A percentile compares a stretch with the other conserved stretches of the same genome.
These are phyloP conservation scores for Tolypocladium sp. DNA, from an alignment of 2,329 filamentous ascomycete species.

Conservation along the genomic window DNA sequence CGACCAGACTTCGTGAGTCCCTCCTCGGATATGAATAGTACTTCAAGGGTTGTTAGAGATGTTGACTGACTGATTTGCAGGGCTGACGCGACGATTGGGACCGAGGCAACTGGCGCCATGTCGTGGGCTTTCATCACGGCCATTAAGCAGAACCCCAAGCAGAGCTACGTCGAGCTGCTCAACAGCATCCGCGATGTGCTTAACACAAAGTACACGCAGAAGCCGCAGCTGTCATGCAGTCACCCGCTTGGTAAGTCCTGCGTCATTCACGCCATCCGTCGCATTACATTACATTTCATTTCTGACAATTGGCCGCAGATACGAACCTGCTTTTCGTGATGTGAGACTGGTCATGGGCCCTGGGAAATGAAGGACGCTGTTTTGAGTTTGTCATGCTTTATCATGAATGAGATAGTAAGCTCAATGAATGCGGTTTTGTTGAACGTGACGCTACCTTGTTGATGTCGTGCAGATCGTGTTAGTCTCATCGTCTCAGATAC, in stretches of 20 bases:
- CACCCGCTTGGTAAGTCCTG: slow-evolving; percentile 76
- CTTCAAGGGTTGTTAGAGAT: neutral
- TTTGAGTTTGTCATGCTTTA: neutral
- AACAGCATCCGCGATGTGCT: slow-evolving; percentile 93
- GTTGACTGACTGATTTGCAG: slow-evolving; percentile 30
- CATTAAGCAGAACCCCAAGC: slow-evolving; percentile 85
- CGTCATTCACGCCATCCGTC: neutral
- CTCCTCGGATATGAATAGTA: too few relatives aligned
- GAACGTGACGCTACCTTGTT: neutral
- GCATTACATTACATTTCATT: neutral
- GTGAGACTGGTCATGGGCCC: slow-evolving; percentile 24
- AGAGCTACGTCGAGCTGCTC: slow-evolving; percentile 91
- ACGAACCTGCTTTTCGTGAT: slow-evolving; percentile 60
- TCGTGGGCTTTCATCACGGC: slow-evolving; percentile 92
- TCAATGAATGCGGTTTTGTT: neutral
- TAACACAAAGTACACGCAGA: slow-evolving; percentile 79
- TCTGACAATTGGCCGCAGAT: slow-evolving; percentile 32
- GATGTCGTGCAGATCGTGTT: neutral
- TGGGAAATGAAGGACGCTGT: neutral
- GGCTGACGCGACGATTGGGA: slow-evolving; percentile 79
- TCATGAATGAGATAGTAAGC: neutral
- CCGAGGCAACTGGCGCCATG: slow-evolving; percentile 94
- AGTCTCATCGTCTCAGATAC: neutral
- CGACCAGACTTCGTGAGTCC: slow-evolving; percentile 64
- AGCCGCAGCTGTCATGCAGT: slow-evolving; percentile 92